phyloP scores from a whole-genome alignment of 495 filamentous ascomycete species.

The Podospora pseudocomata region DNA sequence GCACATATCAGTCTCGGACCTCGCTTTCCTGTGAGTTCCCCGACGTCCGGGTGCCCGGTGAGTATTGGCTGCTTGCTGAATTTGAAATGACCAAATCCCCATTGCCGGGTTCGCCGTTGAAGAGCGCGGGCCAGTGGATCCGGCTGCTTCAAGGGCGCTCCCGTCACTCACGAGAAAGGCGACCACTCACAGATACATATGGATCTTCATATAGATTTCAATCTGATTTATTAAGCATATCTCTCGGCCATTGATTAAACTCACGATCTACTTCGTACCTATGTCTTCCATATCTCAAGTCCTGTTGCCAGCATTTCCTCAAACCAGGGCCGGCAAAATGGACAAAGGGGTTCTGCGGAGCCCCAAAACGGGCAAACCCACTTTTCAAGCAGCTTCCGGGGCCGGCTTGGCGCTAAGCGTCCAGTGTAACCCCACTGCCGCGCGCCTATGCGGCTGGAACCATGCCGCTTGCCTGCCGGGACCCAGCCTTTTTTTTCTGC shows the following conservation, averaged over 20 bases:
- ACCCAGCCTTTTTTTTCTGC: conserved; percentile 18
- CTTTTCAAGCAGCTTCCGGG: conserved; percentile 7
- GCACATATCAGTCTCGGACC: not conserved
- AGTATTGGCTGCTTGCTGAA: not conserved
- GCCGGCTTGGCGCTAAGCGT: conserved; percentile 3
- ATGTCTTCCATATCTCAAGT: not conserved
- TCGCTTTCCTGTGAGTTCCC: not conserved
- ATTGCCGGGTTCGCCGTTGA: not conserved
- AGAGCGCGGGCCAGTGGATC: not conserved
- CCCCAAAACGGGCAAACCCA: conserved; percentile 7
- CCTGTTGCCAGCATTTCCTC: not conserved
- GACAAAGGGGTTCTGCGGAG: not conserved
- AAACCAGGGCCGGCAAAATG: not conserved
- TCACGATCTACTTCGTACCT: too few species aligned
- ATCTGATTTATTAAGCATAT: too few species aligned
- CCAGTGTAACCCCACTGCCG: not conserved
- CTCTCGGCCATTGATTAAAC: too few species aligned
- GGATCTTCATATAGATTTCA: not conserved
- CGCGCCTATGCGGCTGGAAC: conserved; percentile 20
- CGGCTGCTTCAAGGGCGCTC: not conserved
- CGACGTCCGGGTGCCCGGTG: not conserved
- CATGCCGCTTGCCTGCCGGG: conserved; percentile 8
- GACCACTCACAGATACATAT: not conserved
- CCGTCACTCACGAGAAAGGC: not conserved
- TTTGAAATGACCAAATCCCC: not conserved